Evolutionary conservation across 108 stramenopile genomes (phyloP), one percentile per base, ranked within the genome.

Genomic region (Pseudonitzschia delicatissima): DNA sequence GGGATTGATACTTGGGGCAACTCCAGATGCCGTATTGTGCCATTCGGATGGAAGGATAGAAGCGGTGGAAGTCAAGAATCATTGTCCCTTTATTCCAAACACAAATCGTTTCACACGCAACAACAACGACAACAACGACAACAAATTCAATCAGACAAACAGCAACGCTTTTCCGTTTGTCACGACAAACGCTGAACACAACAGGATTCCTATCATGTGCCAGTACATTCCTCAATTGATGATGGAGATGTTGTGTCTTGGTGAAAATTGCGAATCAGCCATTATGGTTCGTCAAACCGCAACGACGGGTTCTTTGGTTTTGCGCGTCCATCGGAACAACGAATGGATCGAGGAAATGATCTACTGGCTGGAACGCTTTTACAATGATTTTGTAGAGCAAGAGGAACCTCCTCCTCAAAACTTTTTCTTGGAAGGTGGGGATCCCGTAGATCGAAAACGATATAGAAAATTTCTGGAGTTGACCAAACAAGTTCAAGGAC

Each of bases 11-110:
- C 69, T 93, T 28, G 92, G 92, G n/a, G 92, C 92, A 36, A 79
- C 84, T 28, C 92, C 92, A 7, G 92, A 93, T 80, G 88, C 79
- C 8, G 57, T 93, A 5, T 61, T 93, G 9, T 71, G 77, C 47
- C 77, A 93, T 64, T 62, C 84, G 9, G 71, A 93, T 67, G 89
- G 89, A 1, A 82, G 78, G 0, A 70, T 84, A 1, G 92, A 93
- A 70, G 89, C 80, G 3, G 51, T 93, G 40, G 92, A 93, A 67
- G 92, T 93, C 28, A 93, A 93, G 74, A 93, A 93, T 77, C 92
- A 93, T 73, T 93, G 92, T 40, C 88, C 92, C n/a, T 93, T 93
- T 68, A 77, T 81, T 13, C 53, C 68, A 35, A 47, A 39, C 35
- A 15, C 18, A 18, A n/a, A 33, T 23, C 48, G 48, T 17, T 55